Base-by-base conservation (phyloP, 176 grass and related monocot species). In the Lolium perenne region DNA sequence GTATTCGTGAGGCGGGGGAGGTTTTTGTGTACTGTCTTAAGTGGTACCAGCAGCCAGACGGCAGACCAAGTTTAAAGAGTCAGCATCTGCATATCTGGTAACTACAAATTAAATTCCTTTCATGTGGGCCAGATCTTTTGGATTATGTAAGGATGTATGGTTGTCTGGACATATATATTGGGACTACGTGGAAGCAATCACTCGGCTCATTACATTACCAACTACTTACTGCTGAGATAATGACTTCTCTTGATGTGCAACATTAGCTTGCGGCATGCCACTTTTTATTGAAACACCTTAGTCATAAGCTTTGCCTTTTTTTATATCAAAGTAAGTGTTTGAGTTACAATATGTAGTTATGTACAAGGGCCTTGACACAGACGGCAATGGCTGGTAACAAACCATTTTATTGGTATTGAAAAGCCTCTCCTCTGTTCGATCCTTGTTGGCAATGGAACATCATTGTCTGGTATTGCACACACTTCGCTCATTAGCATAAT, bases 11-110 rank as follows among this genome's bases (percentile, higher is more conserved):
- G 38, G 23, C 7, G 35, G 65, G 17, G 35, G 56, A 38, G 23
- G 21, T 47, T 78, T 48, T 72, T 59, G 3, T 17, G 12, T 49
- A 47, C 15, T 35, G 10, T 26, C 50, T 89, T 53, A 50, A 70
- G 2, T 78, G 63, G 62, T 79, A 21, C 38, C 26, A 70, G 60
- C 16, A 61, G 14, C 21, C 8, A 23, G 65, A 73, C 48, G 74
- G 41, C 54, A 72, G 21, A 57, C 25, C 63, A 18, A 80, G 67
- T 60, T 69, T 23, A 43, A 74, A 21, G 15, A 87, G 22, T 62
- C 2, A 55, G 57, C 76, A 75, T 40, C 59, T 64, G 49, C 80
- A 74, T 87, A n/a, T 64, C 32, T 78, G 80, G 84, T 78, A 83
- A 32, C 14, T 79, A 38, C 32, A 0, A 45, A 64, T 40, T 23